Base-by-base conservation (phyloP, 2,329 filamentous ascomycete species). In the Gnomoniopsis sp. region DNA sequence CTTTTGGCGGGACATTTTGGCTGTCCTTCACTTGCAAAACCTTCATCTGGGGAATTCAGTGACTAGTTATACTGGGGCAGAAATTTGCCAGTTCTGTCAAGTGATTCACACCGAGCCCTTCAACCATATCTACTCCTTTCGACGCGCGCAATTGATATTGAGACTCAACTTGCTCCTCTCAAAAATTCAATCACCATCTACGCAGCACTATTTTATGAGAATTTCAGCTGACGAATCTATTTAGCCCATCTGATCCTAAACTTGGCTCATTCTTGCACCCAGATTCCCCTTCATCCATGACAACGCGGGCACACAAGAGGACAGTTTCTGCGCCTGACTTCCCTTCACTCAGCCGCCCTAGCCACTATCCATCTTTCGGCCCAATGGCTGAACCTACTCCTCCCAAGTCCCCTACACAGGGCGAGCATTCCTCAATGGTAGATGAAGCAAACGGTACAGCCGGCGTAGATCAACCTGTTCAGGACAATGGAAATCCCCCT, bases 311-410 rank as follows among this genome's bases (percentile, higher is more conserved):
- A 38, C 80, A 83, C 66, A 82, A 81, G 65, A 71, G 80, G 58
- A 75, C 79, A 3, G 74, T 75, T 19, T 83, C 80, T 10, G 80
- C 79, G 7, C 79, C 80, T 12, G 73, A 77, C 59, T 76, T 79
- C 54, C 68, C 73, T 10, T 70, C 68, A 6, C 62, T 70, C 33
- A 49, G 68, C 57, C 63, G 63, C 47, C 34, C 54, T n/a, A 62
- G 64, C 33, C 62, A 59, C 1, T 65, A 58, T 17, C 60, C 65
- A 4, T 60, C 65, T 2, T 61, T 67, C n/a, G 64, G 64, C 22
- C 58, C 61, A 7, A 68, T 67, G 21, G 62, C 65, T 14, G 71
- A 70, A 26, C 67, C 65, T 1, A 68, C 65, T 6, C 64, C 67
- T 11, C 68, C 67, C 2, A 65, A 67, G 11, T 66, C 64, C 1